Base-by-base conservation (phyloP, 2,329 filamentous ascomycete genomes). In the Coniella lustricola region DNA sequence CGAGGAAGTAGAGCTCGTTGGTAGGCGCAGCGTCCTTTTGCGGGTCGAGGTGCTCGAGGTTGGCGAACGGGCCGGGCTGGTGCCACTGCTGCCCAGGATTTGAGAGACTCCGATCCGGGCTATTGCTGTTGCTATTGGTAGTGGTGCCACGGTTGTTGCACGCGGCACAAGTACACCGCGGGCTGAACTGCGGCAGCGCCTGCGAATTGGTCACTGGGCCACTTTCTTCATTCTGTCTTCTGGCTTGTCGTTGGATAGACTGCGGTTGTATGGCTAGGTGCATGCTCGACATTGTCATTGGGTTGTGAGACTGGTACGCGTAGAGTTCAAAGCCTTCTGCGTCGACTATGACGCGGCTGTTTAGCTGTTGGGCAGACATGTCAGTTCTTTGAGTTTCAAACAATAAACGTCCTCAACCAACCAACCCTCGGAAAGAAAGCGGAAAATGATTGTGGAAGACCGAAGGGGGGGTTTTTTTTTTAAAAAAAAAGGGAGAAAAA, bases 1-100 rank as follows among this genome's bases (percentile, higher is more conserved):
- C 62, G 3, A 69, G 56, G 52, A 67, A 74, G 60, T 72, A 75
- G 5, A 74, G 58, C 3, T 74, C 67, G 38, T 55, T 67, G 2
- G 59, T 53, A 1, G 72, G 72, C 2, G 67, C 63, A 2, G 54
- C 48, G 53, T 70, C 62, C 3, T 38, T 50, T 2, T 54, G 56
- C 3, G 71, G 69, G 35, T 69, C 57, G 14, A 69, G 59, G 35
- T 67, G 63, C 43, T 73, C 67, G 36, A 75, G 73, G 38, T 58
- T 60, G 14, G 64, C 57, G 36, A 67, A 72, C 1, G 60, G 59
- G 22, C 67, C 63, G 3, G 32, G 36, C 2, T 29, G 25, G 25
- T 29, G 25, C 25, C 10, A 10, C 25, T 29, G 25, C 25, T 29
- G 25, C 25, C 10, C 5, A 10, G 25, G 25, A 10, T 29, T 29